A percentile compares a stretch with the other conserved stretches of the same genome.
Conservation (phyloP, 139 green algal genomes). For the Ostreobium quekettii region DNA sequence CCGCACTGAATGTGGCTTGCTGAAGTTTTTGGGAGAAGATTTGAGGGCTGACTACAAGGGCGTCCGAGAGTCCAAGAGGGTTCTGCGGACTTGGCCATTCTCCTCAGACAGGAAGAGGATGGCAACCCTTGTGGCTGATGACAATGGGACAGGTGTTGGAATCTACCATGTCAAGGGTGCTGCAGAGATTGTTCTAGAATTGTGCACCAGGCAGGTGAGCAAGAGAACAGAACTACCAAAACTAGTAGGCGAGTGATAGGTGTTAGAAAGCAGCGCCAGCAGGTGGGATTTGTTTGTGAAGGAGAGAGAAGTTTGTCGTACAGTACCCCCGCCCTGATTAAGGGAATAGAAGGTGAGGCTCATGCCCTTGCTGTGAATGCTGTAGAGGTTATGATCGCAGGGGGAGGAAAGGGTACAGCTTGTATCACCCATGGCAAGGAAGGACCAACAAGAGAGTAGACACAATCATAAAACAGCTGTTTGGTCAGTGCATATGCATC, state of each 20-base stretch:
- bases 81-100: slow-evolving; percentile 39
- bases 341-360: too few species aligned
- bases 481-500: too few species aligned
- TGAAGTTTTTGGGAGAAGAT: slow-evolving; percentile 42
- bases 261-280: neutral
- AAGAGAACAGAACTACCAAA: too few species aligned
- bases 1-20: slow-evolving; percentile 70
- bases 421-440: too few species aligned
- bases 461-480: too few species aligned
- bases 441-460: too few species aligned
- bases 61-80: neutral
- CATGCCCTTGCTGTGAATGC: too few species aligned
- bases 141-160: neutral
- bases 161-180: slow-evolving; percentile 67
- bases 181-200: slow-evolving; percentile 74
- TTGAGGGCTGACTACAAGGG: neutral
- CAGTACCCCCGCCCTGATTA: too few species aligned
- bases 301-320: too few species aligned
- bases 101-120: slow-evolving; percentile 81
- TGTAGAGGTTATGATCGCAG: too few species aligned
- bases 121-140: slow-evolving; percentile 38
- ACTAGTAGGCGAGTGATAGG: too few species aligned
- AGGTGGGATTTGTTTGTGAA: slow-evolving; percentile 2
- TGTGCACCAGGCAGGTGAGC: slow-evolving; percentile 49
- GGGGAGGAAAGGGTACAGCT: too few species aligned